A percentile compares a stretch with the other conserved stretches of the same genome.
phyloP scores from a whole-genome alignment of 805 yeast species.

The Candida ponderosae region DNA sequence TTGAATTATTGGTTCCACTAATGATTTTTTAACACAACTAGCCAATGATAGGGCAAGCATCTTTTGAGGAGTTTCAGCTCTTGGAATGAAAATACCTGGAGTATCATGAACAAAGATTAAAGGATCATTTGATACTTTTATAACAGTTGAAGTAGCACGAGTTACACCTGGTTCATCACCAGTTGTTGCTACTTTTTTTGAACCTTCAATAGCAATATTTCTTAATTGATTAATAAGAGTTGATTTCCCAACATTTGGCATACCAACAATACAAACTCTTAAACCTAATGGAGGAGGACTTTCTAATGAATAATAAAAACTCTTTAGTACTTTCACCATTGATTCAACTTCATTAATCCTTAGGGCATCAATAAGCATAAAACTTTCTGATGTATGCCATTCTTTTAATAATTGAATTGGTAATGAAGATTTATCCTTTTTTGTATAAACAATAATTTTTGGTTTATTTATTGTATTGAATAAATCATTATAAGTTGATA shows the following conservation, averaged over 20 bases:
- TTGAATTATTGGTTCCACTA: conserved; percentile 76
- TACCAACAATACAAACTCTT: conserved; percentile 72
- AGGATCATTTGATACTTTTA: conserved; percentile 53
- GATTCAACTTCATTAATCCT: conserved; percentile 38
- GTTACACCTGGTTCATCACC: conserved; percentile 93
- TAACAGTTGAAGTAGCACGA: conserved; percentile 64
- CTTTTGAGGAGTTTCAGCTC: conserved; percentile 51
- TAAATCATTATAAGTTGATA: conserved; percentile 17
- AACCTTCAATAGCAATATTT: conserved; percentile 18
- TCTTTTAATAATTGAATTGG: conserved; percentile 27
- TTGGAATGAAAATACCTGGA: conserved; percentile 88
- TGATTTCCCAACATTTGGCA: conserved; percentile 98
- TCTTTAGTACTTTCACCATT: conserved; percentile 42
- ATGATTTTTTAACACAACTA: conserved; percentile 62
- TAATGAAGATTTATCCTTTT: conserved; percentile 54
- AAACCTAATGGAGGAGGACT: conserved; percentile 84
- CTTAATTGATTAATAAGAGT: conserved; percentile 75
- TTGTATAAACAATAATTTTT: conserved; percentile 67
- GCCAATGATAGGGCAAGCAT: conserved; percentile 70
- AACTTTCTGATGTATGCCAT: conserved; percentile 46
- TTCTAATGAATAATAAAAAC: conserved; percentile 33
- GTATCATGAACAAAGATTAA: conserved; percentile 74
- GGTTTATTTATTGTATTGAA: conserved; percentile 25
- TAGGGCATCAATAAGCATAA: conserved; percentile 53
- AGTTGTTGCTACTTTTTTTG: conserved; percentile 67